Base-by-base conservation (phyloP, 2,329 filamentous ascomycete species). In the Myriosclerotinia scirpicola region DNA sequence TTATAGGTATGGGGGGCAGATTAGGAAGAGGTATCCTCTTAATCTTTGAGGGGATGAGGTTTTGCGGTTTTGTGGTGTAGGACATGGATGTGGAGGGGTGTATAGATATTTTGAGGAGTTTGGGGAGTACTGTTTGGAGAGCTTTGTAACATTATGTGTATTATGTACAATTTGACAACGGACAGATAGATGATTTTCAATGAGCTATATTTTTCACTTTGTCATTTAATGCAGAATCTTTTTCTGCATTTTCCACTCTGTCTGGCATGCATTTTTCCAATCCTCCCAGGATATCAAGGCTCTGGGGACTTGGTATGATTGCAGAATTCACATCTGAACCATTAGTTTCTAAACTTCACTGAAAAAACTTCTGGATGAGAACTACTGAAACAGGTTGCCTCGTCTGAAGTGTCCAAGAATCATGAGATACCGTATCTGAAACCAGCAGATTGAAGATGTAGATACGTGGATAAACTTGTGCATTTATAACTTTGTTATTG, bases 11-110 rank as follows among this genome's bases (percentile, higher is more conserved):
- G 66, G 66, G 5, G 64, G 56, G 9, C 11, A 26, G 55, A 66
- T 68, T 17, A 66, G 67, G 38, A 66, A 66, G 58, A 62, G 59
- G 1, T 63, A 52, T 48, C 56, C 67, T 15, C 26, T 68, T 38
- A 12, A 59, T 22, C 54, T 65, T 26, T 65, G 54, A 59, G 34
- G 5, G 26, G 30, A 17, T 34, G 17, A 54, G 22, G 5, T 26
- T 3, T 26, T 42, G 17, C 30, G 22, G 5, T 26, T 3, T 26
- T 42, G 17, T 42, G 40, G 20, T 59, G 44, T n/a, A n/a, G 44
- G 17, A 14, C n/a, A 20, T 46, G 40, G 1, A 30, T 44, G 3
- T 22, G 22, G 30, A 22, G 34, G 11, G 5, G 34, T 22, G 5
- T n/a, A 36, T 9, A 48, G 30, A 4, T 36, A 26, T 20, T 50